Conservation (phyloP, 345 rosid species). For the Rhizophora mangle region DNA sequence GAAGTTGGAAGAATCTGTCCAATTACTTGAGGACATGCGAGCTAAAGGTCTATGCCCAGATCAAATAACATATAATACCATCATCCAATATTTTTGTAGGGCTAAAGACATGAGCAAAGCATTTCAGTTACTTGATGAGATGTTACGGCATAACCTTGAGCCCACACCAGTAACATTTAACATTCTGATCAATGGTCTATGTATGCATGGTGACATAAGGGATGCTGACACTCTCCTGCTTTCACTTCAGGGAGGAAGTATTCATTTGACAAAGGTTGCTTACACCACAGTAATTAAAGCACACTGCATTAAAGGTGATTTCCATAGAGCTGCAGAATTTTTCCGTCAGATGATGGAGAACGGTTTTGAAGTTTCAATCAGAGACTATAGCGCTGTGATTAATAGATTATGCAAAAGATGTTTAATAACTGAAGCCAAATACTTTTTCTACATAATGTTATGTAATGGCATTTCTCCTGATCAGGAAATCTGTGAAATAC, state of each 20-base stretch:
- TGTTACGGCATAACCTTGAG: slow-evolving; percentile 42
- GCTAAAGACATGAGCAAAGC: slow-evolving; percentile 38
- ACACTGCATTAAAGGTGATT: slow-evolving; percentile 71
- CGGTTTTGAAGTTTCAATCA: slow-evolving; percentile 53
- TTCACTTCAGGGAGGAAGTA: slow-evolving; percentile 39
- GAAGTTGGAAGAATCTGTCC: slow-evolving; percentile 43
- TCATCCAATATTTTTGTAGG: slow-evolving; percentile 50
- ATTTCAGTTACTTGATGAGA: slow-evolving; percentile 38
- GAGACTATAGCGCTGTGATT: slow-evolving; percentile 67
- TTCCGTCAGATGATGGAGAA: slow-evolving; percentile 55
- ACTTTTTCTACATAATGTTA: slow-evolving; percentile 55
- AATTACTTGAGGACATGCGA: slow-evolving; percentile 46
- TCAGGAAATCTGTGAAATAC: slow-evolving; percentile 46
- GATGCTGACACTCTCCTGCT: slow-evolving; percentile 47
- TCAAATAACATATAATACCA: slow-evolving; percentile 57
- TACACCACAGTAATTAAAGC: slow-evolving; percentile 67
- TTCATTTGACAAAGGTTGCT: slow-evolving; percentile 46
- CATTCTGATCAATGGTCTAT: slow-evolving; percentile 60
- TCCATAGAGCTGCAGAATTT: slow-evolving; percentile 30
- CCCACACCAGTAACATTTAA: slow-evolving; percentile 56
- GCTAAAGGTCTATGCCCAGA: slow-evolving; percentile 51
- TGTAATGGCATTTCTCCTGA: slow-evolving; percentile 53
- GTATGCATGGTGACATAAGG: slow-evolving; percentile 39
- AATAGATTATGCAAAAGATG: slow-evolving; percentile 64
- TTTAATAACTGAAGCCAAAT: slow-evolving; percentile 39